Conservation (phyloP, 2,329 filamentous ascomycete genomes). For the Amylocarpus encephaloides region DNA sequence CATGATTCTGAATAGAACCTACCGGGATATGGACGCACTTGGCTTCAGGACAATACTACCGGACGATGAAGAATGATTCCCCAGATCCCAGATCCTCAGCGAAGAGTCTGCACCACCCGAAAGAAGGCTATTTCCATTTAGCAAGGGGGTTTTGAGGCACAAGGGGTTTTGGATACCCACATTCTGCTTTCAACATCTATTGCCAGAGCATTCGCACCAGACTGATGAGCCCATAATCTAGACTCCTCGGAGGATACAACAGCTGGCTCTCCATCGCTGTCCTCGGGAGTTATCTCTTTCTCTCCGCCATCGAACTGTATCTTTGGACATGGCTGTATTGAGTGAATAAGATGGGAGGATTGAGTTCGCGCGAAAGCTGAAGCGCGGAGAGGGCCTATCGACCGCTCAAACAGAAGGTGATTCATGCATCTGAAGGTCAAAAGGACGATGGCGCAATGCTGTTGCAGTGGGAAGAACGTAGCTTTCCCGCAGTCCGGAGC, state of each 20-base stretch:
- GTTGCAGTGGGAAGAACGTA: too few species aligned
- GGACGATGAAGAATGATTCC: constrained; percentile 41
- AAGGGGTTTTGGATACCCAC: constrained; percentile 38
- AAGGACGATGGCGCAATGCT: too few species aligned
- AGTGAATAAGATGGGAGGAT: constrained; percentile 58
- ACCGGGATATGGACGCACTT: constrained; percentile 43
- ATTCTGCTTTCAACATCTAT: constrained; percentile 79
- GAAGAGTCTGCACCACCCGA: constrained; percentile 83
- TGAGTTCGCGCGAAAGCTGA: constrained; percentile 59
- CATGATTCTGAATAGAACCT: background rate
- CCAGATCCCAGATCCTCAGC: constrained; percentile 82
- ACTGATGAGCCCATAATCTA: constrained; percentile 58
- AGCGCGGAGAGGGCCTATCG: constrained; percentile 60
- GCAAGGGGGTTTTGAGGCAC: background rate
- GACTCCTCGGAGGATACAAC: constrained; percentile 9
- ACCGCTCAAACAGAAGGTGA: constrained; percentile 68
- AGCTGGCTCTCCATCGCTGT: constrained; percentile 1
- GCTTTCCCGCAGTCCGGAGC: too few species aligned
- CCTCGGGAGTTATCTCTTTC: constrained; percentile 25
- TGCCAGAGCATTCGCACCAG: constrained; percentile 72
- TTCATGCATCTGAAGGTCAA: constrained; percentile 57
- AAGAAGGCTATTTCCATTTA: constrained; percentile 50
- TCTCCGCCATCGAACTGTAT: constrained; percentile 65
- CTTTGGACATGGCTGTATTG: constrained; percentile 60
- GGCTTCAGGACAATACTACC: constrained; percentile 47